phyloP scores from a whole-genome alignment of 495 filamentous ascomycete genomes.

The Sporormia fimetaria region DNA sequence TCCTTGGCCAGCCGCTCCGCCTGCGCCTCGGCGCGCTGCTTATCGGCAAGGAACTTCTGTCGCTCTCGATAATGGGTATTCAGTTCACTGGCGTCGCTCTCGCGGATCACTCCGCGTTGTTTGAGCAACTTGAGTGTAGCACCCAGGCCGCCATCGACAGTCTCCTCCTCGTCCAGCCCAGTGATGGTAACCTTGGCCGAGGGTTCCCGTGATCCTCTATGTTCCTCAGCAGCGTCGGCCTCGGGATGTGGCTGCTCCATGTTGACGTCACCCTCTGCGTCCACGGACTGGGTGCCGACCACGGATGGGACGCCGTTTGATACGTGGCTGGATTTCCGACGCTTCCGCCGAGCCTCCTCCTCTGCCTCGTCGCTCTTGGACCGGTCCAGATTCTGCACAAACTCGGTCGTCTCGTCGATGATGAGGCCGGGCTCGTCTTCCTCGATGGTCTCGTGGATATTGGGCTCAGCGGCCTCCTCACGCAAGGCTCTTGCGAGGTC shows the following conservation, averaged over 20 bases:
- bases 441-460: constrained; percentile 37
- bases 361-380: constrained; percentile 6
- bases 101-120: constrained; percentile 68
- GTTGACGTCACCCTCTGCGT: constrained; percentile 50
- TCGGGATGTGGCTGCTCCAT: constrained; percentile 51
- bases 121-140: constrained; percentile 70
- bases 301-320: constrained; percentile 27
- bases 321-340: constrained; percentile 26
- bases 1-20: constrained; percentile 66
- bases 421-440: constrained; percentile 62
- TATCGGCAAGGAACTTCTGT: constrained; percentile 71
- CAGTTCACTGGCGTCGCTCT: constrained; percentile 47
- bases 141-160: constrained; percentile 64
- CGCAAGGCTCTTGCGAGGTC: constrained; percentile 74
- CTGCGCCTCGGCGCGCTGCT: constrained; percentile 56
- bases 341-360: constrained; percentile 49
- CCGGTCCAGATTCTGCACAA: constrained; percentile 67
- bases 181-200: constrained; percentile 49
- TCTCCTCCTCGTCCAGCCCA: constrained; percentile 77
- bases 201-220: constrained; percentile 38
- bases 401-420: constrained; percentile 90
- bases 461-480: constrained; percentile 53
- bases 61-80: constrained; percentile 63
- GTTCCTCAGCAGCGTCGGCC: constrained; percentile 45
- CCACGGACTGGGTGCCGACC: constrained; percentile 35